Base-by-base conservation (phyloP, 169 alveolate genomes). In the Plasmodium gaboni region DNA sequence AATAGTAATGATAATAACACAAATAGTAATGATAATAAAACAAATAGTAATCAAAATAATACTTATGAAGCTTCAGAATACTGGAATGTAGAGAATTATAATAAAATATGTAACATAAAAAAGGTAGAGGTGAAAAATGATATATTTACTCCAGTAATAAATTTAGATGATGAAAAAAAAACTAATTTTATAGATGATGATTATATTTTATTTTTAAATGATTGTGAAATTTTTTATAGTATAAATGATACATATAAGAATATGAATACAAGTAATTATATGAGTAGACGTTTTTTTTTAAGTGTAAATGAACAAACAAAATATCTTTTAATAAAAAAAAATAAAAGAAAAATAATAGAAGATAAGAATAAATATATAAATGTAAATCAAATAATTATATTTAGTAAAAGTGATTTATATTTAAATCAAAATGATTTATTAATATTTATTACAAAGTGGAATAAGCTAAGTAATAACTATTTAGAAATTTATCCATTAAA, bases 401-500 rank as follows among this genome's bases (percentile, higher is more conserved):
- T 76, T 28, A 48, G 78, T n/a, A 76, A 42, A 76, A 55, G 17
- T 1, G 32, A 17, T 42, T 1, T 22, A 9, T 63, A 50, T 26
- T n/a, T 46, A 15, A 55, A 76, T 13, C 28, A 76, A n/a, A 19
- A 19, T 0, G 70, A 64, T 9, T 48, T 76, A 15, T 57, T 76
- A 6, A 32, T 76, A 2, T 76, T 76, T 48, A 68, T 28, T 8
- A 22, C 89, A 15, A 76, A 76, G 9, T 76, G 89, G 89, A 76
- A 22, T 44, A 6, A 22, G 10, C 28, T 76, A n/a, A 76, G 32
- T 38, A 44, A 63, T 24, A 64, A 76, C 17, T 28, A 76, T 42
- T 38, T 76, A 3, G 89, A 76, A 69, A 76, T 76, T 57, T 76
- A n/a, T 38, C 89, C 89, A 17, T 22, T 76, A 51, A 76, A 53